Conservation (phyloP, 2,329 filamentous ascomycete genomes). For the Fusarium torulosum region DNA sequence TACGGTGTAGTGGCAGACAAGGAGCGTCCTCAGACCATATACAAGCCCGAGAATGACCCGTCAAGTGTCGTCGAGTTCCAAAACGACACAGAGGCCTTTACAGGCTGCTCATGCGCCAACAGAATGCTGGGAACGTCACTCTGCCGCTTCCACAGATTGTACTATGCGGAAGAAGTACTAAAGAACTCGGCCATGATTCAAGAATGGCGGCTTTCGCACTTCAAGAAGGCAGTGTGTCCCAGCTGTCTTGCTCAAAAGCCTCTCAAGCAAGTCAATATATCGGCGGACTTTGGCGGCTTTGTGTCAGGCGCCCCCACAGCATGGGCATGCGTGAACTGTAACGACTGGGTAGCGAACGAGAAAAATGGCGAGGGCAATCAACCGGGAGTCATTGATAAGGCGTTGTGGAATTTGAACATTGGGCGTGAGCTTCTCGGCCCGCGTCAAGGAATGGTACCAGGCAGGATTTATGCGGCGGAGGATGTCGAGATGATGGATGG, state of each 20-base stretch:
- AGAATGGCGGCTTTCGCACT: slow-evolving; percentile 46
- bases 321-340: slow-evolving; percentile 54
- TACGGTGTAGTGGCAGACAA: slow-evolving; percentile 43
- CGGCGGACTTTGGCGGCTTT: slow-evolving; percentile 36
- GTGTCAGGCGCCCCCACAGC: slow-evolving; percentile 20
- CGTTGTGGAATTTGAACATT: slow-evolving; percentile 27
- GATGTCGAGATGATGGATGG: slow-evolving; percentile 13
- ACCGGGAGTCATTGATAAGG: slow-evolving; percentile 38
- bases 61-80: slow-evolving; percentile 18
- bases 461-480: slow-evolving; percentile 8
- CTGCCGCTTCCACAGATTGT: slow-evolving; percentile 54
- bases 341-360: slow-evolving; percentile 49
- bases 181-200: slow-evolving; percentile 41
- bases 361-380: slow-evolving; percentile 28
- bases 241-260: slow-evolving; percentile 46
- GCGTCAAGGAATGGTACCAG: slow-evolving; percentile 1
- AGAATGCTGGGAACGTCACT: slow-evolving; percentile 53
- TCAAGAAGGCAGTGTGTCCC: slow-evolving; percentile 49
- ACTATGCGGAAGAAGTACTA: slow-evolving; percentile 46
- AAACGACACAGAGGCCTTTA: slow-evolving; percentile 41
- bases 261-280: slow-evolving; percentile 27
- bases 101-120: slow-evolving; percentile 55
- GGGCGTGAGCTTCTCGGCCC: slow-evolving; percentile 15
- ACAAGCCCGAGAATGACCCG: not conserved
- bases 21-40: slow-evolving; percentile 5